Conservation (phyloP, 371 early-diverging fungal species). For the Mucor sp. region DNA sequence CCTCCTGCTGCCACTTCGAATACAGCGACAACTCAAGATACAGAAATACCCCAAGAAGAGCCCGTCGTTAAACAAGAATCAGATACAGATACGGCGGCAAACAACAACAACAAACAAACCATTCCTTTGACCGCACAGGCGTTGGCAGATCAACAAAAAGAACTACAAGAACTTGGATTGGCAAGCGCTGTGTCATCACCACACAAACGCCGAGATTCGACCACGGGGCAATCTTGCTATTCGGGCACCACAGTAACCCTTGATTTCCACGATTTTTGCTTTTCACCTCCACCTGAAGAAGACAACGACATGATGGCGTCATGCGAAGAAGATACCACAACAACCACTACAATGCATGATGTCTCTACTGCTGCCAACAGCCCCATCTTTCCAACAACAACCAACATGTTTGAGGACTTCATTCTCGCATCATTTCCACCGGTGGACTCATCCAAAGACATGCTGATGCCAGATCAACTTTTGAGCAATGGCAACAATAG, state of each 20-base stretch:
- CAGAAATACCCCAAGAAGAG: not conserved
- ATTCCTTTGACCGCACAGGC: constrained; percentile 19
- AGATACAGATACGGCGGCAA: not conserved
- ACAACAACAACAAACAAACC: not conserved
- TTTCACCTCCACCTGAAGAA: constrained; percentile 41
- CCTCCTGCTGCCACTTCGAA: not conserved
- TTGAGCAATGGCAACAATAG: constrained; percentile 10
- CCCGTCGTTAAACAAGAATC: not conserved
- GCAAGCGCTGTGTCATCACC: not conserved
- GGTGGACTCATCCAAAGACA: not conserved
- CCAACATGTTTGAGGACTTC: constrained; percentile 17
- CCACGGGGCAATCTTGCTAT: constrained; percentile 23
- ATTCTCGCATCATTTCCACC: not conserved
- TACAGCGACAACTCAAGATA: not conserved
- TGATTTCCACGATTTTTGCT: constrained; percentile 50
- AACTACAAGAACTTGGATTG: constrained; percentile 6
- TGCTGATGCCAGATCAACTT: not conserved
- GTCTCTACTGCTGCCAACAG: constrained; percentile 10
- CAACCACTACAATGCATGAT: constrained; percentile 7
- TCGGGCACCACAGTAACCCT: constrained; percentile 48
- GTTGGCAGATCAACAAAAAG: constrained; percentile 25
- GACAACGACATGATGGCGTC: constrained; percentile 8
- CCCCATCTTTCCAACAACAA: not conserved
- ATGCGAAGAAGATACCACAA: constrained; percentile 14
- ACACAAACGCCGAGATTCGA: constrained; percentile 11